A percentile compares a stretch with the other conserved stretches of the same genome.
Evolutionary conservation across 768 basidiomycete species (phyloP).

Genomic region (Hemileccinum impolitum): DNA sequence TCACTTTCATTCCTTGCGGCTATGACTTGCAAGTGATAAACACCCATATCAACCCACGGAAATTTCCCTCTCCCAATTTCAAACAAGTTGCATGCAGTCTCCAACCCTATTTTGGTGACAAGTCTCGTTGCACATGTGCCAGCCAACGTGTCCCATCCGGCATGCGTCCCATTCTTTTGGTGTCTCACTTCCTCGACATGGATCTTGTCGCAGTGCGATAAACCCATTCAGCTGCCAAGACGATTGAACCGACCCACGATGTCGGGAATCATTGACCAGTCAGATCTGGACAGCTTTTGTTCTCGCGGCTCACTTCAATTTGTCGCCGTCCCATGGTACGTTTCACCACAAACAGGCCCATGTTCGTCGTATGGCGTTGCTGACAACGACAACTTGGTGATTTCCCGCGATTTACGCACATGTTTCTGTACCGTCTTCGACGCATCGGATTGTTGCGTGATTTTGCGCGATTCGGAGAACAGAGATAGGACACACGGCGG

Average conservation of each 20-base stretch:
- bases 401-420: constrained; percentile 8
- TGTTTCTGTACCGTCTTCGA: background rate
- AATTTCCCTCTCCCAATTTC: constrained; percentile 21
- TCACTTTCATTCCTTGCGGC: constrained; percentile 6
- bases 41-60: constrained; percentile 15
- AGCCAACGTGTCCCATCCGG: background rate
- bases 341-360: constrained; percentile 1
- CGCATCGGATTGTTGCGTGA: background rate
- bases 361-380: too few relatives aligned
- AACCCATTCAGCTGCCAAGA: constrained; percentile 8
- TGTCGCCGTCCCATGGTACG: background rate
- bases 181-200: constrained; percentile 24
- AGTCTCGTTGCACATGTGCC: constrained; percentile 9
- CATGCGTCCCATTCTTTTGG: constrained; percentile 4
- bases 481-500: too few relatives aligned
- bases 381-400: too few relatives aligned
- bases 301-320: constrained; percentile 2
- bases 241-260: background rate
- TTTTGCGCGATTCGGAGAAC: too few relatives aligned
- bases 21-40: background rate
- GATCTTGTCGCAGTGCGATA: constrained; percentile 15
- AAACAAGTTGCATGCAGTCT: constrained; percentile 14
- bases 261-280: constrained; percentile 2
- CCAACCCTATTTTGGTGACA: constrained; percentile 13
- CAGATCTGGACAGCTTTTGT: constrained; percentile 1